Evolutionary conservation across 2,329 filamentous ascomycete species (phyloP), one percentile per base, ranked within the genome.

Genomic region (Penicillium crustosum): DNA sequence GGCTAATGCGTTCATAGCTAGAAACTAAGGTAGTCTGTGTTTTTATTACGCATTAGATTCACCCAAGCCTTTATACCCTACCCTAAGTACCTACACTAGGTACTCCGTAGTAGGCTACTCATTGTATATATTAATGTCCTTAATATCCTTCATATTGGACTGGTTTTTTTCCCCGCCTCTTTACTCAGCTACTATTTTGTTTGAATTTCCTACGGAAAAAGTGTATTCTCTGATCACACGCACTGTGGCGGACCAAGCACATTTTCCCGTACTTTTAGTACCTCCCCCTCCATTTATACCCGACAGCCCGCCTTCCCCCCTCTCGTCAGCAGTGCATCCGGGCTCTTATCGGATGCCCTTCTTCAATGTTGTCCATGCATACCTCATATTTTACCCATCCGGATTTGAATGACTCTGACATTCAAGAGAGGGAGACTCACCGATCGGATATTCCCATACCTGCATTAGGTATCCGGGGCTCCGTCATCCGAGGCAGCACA

Each of bases 341-440:
- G 17, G 41, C 50, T 47, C 50, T 47, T 45, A 42, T 49, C 53
- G 36, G 36, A 50, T 52, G 39, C 47, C 38, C 44, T n/a, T 43
- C 21, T 66, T 63, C 66, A 67, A 77, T 77, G 73, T 73, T 75
- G 71, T 76, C 73, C 68, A 75, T 75, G 68, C 74, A 73, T 61
- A 67, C 66, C 45, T 64, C 70, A 41, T 52, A 66, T 51, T 68
- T 70, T 61, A 55, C 39, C 31, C 39, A 52, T 35, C 13, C 61
- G 49, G 62, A 65, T 53, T 62, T 68, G 45, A 64, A 64, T 57
- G 61, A 62, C 53, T 55, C 61, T 47, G 61, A 61, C 10, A 61
- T 64, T 49, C 64, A 59, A 58, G 60, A 68, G 57, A 56, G 60
- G 59, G 60, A 70, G 55, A 55, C 60, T 58, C 61, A 62, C 53